phyloP scores from a whole-genome alignment of 192 early-diverging fungal species.

The Chytriomyces confervae region DNA sequence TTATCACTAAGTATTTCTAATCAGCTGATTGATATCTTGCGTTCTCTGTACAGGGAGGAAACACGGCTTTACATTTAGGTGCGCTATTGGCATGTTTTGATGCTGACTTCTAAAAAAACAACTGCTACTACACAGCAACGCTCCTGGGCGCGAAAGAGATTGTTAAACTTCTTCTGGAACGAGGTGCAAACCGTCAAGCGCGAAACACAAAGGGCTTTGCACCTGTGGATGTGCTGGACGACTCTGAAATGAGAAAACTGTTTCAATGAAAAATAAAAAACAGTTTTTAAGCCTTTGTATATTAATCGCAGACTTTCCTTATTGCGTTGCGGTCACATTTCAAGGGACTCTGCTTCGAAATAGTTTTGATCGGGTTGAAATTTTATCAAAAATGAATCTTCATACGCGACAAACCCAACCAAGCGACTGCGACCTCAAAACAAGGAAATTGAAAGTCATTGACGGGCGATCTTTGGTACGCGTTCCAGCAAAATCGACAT shows the following conservation, averaged over 20 bases:
- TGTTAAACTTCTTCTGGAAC: constrained; percentile 66
- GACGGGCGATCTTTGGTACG: not conserved
- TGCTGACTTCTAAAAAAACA: constrained; percentile 12
- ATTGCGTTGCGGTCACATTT: no score
- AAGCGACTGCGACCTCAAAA: not conserved
- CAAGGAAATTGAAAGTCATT: not conserved
- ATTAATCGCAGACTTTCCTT: no score
- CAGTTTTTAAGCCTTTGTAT: not conserved
- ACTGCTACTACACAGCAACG: constrained; percentile 49
- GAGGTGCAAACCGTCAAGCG: constrained; percentile 60
- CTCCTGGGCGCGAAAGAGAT: constrained; percentile 62
- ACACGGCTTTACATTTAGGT: constrained; percentile 74
- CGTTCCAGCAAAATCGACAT: not conserved
- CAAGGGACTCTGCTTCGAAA: no score
- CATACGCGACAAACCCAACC: not conserved
- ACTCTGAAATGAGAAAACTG: constrained; percentile 49
- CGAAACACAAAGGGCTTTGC: constrained; percentile 71
- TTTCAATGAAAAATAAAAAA: constrained; percentile 25
- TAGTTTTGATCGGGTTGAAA: not conserved
- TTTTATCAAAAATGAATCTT: not conserved
- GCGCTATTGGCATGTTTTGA: constrained; percentile 7
- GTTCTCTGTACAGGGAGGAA: constrained; percentile 57
- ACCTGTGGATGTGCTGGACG: constrained; percentile 59
- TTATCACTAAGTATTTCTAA: not conserved
- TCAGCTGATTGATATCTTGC: constrained; percentile 1